Percentiles rank a stretch among this genome's conserved stretches.
Conservation (phyloP, 805 yeast species). For the Cyberlindnera samutprakarnensis region DNA sequence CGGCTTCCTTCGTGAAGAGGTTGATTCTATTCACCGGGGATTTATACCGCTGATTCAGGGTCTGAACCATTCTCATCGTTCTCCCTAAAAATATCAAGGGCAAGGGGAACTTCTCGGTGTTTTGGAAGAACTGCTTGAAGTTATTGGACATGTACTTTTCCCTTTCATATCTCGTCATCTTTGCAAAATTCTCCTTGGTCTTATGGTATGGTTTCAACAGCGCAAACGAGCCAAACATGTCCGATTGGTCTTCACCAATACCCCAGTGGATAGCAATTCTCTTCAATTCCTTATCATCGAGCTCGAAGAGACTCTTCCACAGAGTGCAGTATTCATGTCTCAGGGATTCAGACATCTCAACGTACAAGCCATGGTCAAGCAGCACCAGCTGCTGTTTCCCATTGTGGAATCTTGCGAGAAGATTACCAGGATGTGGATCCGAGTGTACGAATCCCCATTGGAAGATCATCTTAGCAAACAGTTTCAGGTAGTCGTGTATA, state of each 20-base stretch:
- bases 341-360: constrained; percentile 42
- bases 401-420: constrained; percentile 41
- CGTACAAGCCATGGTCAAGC: constrained; percentile 70
- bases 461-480: constrained; percentile 51
- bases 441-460: constrained; percentile 59
- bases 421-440: constrained; percentile 78
- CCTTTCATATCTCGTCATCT: constrained; percentile 31
- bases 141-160: constrained; percentile 37
- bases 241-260: constrained; percentile 45
- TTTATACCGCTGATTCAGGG: constrained; percentile 54
- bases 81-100: constrained; percentile 59
- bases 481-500: constrained; percentile 39
- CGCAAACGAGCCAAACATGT: constrained; percentile 51
- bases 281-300: constrained; percentile 40
- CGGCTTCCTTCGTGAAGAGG: constrained; percentile 51
- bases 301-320: constrained; percentile 56
- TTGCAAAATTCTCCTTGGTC: constrained; percentile 21
- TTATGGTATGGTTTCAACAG: constrained; percentile 39
- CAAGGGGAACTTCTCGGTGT: constrained; percentile 59
- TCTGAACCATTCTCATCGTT: constrained; percentile 70
- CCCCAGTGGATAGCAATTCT: constrained; percentile 59
- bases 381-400: constrained; percentile 50
- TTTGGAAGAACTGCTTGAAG: constrained; percentile 49
- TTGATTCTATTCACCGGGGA: constrained; percentile 72
- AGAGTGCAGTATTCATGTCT: constrained; percentile 48